Evolutionary conservation across 2,329 filamentous ascomycete genomes (phyloP), one percentile per base, ranked within the genome.

Genomic region (Aureobasidium sp.): DNA sequence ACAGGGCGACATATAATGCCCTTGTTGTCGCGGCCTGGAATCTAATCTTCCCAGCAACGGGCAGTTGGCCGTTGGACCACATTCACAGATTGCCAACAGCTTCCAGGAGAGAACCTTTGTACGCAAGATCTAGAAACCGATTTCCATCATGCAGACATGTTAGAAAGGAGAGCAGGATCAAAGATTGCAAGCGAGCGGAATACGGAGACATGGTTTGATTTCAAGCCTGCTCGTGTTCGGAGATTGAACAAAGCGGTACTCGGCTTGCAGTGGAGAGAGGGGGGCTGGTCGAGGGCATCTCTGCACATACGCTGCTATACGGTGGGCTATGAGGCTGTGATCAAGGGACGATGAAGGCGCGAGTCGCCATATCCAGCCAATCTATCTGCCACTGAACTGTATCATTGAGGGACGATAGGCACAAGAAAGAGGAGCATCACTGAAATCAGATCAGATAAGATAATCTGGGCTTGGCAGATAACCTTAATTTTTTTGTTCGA

Each of bases 401-500:
- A 56, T 57, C 27, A 34, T 25, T 17, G n/a, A 44, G 6, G 9
- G 39, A 22, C 4, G 36, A 22, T 7, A 12, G 22, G n/a, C 42
- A 15, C 14, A 37, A 41, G 20, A 20, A 27, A 15, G 22, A 31
- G 29, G 25, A 22, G 15, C 6, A 22, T 34, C 27, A 22, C 20
- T 25, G 2, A 25, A 25, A 59, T 49, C 44, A 42, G 57, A 59
- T 49, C 45, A 42, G 57, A 60, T 59, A 47, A 36, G 56, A 39
- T n/a, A 59, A 59, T 51, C 25, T 7, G 0, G 11, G 14, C 53
- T 57, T 57, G 53, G 52, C 52, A 34, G 56, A 60, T 60, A 60
- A 60, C 56, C 36, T 49, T 60, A 57, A 55, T 44, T 55, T 63
- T 63, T 62, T 55, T 49, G 56, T 34, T 34, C 47, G 15, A 5